Conservation (phyloP, 192 early-diverging fungal species). For the Coemansia guatemalensis region DNA sequence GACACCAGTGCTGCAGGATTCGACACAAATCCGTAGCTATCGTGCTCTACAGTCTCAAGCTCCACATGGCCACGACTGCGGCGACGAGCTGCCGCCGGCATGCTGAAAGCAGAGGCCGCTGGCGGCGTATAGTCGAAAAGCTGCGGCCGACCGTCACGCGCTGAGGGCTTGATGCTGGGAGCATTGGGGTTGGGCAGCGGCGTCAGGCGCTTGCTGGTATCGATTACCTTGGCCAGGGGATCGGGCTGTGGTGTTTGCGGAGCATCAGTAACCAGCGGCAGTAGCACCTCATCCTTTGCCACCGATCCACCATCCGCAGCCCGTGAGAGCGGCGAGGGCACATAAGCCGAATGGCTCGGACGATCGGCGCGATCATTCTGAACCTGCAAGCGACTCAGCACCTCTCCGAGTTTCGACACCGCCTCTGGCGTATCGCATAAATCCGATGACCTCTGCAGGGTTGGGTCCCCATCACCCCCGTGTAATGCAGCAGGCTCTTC, state of each 20-base stretch:
- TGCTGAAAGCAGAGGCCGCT: constrained; percentile 3
- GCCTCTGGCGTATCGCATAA: constrained; percentile 32
- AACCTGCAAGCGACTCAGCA: constrained; percentile 28
- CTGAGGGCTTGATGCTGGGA: constrained; percentile 32
- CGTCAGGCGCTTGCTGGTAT: constrained; percentile 26
- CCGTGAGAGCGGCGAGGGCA: constrained; percentile 32
- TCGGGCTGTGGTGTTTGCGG: constrained; percentile 21
- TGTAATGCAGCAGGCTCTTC: no score
- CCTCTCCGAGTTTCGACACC: constrained; percentile 43
- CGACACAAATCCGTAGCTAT: constrained; percentile 49
- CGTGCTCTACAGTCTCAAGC: constrained; percentile 40
- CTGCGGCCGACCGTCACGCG: constrained; percentile 43
- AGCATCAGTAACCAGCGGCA: constrained; percentile 31
- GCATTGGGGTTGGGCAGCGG: constrained; percentile 51
- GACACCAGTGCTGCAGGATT: constrained; percentile 41
- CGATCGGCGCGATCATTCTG: neutral
- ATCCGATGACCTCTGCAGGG: constrained; percentile 28
- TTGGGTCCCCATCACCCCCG: neutral
- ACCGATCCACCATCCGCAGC: constrained; percentile 13
- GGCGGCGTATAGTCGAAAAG: constrained; percentile 41
- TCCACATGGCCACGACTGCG: constrained; percentile 45
- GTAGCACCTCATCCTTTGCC: constrained; percentile 31
- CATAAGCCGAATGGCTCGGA: neutral
- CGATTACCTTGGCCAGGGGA: constrained; percentile 16
- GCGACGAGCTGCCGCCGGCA: neutral